These are phyloP conservation scores for Citrullus amarus DNA, from an alignment of 306 rosid genomes.

Conservation along the genomic window DNA sequence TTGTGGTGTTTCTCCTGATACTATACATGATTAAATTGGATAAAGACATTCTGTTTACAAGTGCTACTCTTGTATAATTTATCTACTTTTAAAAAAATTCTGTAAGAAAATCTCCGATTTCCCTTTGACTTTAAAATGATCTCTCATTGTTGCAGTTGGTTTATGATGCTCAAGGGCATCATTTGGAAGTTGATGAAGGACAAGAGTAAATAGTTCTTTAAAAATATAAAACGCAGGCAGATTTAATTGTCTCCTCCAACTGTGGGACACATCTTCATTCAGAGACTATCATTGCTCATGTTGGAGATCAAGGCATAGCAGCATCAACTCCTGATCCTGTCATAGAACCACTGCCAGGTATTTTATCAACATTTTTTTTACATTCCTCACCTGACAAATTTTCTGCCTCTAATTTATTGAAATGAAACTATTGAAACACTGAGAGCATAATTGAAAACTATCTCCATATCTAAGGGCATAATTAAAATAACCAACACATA, in stretches of 20 bases:
- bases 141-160: not conserved
- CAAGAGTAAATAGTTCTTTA: slow-evolving; percentile 15
- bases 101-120: not conserved
- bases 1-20: not conserved
- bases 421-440: too few species aligned
- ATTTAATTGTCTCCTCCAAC: slow-evolving; percentile 24
- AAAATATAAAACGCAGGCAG: slow-evolving; percentile 36
- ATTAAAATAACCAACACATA: too few species aligned
- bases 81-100: not conserved
- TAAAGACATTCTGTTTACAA: not conserved
- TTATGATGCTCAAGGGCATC: not conserved
- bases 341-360: slow-evolving; percentile 51
- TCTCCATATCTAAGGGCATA: too few species aligned
- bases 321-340: slow-evolving; percentile 26
- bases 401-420: slow-evolving; percentile 8
- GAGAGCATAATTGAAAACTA: too few species aligned
- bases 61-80: not conserved
- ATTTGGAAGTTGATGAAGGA: not conserved
- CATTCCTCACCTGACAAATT: not conserved
- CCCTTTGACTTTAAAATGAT: not conserved
- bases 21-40: not conserved
- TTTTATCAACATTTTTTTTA: not conserved
- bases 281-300: slow-evolving; percentile 31
- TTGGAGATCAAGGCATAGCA: slow-evolving; percentile 39
- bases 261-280: slow-evolving; percentile 30